A percentile compares a stretch with the other conserved stretches of the same genome.
phyloP scores from a whole-genome alignment of 495 filamentous ascomycete genomes.

The Evernia prunastri region DNA sequence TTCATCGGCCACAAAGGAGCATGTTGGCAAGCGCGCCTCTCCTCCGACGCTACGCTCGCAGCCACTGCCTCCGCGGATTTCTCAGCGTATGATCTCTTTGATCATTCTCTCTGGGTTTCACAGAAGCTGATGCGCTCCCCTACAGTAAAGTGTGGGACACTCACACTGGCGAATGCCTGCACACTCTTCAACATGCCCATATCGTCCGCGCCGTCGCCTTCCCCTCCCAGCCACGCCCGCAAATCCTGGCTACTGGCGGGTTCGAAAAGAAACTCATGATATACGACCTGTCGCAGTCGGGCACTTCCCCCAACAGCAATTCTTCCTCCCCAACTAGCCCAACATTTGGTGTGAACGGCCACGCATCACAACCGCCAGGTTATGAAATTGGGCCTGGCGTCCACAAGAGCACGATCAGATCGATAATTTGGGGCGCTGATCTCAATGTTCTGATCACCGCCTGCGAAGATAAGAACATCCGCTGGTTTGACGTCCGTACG shows the following conservation, averaged over 20 bases:
- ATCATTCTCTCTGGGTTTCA: neutral
- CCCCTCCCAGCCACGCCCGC: constrained; percentile 63
- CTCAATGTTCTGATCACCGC: constrained; percentile 83
- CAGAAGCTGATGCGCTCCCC: constrained; percentile 5
- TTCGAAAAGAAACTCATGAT: constrained; percentile 95
- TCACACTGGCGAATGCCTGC: constrained; percentile 82
- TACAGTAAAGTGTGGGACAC: constrained; percentile 92
- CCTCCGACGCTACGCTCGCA: constrained; percentile 77
- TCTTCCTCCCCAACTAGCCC: constrained; percentile 34
- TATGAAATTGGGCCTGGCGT: constrained; percentile 82
- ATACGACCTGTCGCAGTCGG: constrained; percentile 64
- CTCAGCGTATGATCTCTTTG: constrained; percentile 62
- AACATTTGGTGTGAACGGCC: constrained; percentile 24
- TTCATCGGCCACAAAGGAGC: constrained; percentile 98
- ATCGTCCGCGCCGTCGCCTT: constrained; percentile 93
- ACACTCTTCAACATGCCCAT: constrained; percentile 83
- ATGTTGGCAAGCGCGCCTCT: constrained; percentile 90
- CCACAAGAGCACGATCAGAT: constrained; percentile 84
- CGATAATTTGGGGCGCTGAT: constrained; percentile 84
- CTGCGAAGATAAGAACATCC: constrained; percentile 80
- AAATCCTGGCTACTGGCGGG: constrained; percentile 83
- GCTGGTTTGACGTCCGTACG: constrained; percentile 88
- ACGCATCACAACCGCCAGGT: constrained; percentile 41
- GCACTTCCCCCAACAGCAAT: constrained; percentile 37
- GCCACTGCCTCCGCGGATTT: constrained; percentile 95